Base-by-base conservation (phyloP, 192 early-diverging fungal species). In the Linnemannia zychae region DNA sequence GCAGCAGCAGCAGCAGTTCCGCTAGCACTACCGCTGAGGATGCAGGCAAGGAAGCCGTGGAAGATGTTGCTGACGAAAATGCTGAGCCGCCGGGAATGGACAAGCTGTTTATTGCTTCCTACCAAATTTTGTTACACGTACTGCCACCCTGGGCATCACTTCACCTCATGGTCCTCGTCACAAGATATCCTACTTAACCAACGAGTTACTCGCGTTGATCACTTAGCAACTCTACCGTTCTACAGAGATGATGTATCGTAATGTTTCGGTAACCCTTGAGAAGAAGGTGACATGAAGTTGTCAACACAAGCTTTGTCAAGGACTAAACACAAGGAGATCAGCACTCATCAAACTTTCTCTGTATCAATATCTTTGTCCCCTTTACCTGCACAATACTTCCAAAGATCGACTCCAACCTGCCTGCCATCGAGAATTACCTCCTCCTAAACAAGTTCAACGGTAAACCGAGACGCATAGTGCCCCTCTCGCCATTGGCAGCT, bases 261-360 rank as follows among this genome's bases (percentile, higher is more conserved):
- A 71, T 36, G 67, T 28, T 36, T 68, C 67, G 67, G 67, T 68
- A 28, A 36, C 67, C 67, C 67, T 68, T 68, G 67, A 68, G n/a
- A n/a, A 68, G 67, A 68, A 68, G 67, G 67, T 68, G 38, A 68
- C 38, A 36, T 68, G 67, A 37, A 9, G 67, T 37, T 68, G 67
- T 37, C 34, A 68, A 36, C 38, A 7, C 67, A 68, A 68, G 36
- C 36, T 68, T 68, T 68, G 34, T 68, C 28, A 68, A 28, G 67
- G 67, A 37, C 67, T 28, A 68, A 65, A 68, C 38, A 36, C 67
- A 36, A 68, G 38, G 67, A 68, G 67, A 37, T 28, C 36, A 68
- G 67, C 67, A 68, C 34, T 68, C 20, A 37, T 68, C 9, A 68
- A 68, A 68, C 67, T 68, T 68, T 37, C 38, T 68, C 38, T 20